Conservation (phyloP, 305 asterid species). For the Rubia peregrina region DNA sequence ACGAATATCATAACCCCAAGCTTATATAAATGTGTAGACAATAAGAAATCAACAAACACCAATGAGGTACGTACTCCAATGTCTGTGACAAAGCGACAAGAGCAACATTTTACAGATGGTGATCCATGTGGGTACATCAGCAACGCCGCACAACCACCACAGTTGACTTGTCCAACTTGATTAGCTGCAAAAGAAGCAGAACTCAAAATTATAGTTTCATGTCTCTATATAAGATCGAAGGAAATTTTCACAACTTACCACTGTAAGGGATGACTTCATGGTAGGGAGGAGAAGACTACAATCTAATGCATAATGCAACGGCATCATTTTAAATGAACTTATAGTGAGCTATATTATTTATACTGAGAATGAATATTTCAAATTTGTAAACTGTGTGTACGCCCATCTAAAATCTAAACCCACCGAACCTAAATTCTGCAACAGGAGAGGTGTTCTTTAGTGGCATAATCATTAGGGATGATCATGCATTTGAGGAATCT, state of each 20-base stretch:
- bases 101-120: slow-evolving; percentile 67
- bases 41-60: not conserved
- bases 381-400: not conserved
- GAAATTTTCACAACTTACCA: not conserved
- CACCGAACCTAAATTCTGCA: not conserved
- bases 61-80: slow-evolving; percentile 54
- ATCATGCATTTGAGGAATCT: not conserved
- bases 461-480: not conserved
- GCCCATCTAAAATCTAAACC: not conserved
- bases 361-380: not conserved
- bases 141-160: slow-evolving; percentile 68
- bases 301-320: not conserved
- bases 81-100: slow-evolving; percentile 66
- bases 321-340: too few species aligned
- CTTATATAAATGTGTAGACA: not conserved
- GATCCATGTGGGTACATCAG: slow-evolving; percentile 87
- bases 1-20: not conserved
- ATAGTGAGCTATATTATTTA: not conserved
- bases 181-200: slow-evolving; percentile 43
- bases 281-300: not conserved
- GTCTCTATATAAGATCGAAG: not conserved
- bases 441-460: not conserved
- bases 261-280: not conserved
- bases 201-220: not conserved
- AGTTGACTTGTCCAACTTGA: slow-evolving; percentile 82